Evolutionary conservation across 2,329 filamentous ascomycete species (phyloP).

Genomic region (Nothophaeocryptopus gaeumannii): DNA sequence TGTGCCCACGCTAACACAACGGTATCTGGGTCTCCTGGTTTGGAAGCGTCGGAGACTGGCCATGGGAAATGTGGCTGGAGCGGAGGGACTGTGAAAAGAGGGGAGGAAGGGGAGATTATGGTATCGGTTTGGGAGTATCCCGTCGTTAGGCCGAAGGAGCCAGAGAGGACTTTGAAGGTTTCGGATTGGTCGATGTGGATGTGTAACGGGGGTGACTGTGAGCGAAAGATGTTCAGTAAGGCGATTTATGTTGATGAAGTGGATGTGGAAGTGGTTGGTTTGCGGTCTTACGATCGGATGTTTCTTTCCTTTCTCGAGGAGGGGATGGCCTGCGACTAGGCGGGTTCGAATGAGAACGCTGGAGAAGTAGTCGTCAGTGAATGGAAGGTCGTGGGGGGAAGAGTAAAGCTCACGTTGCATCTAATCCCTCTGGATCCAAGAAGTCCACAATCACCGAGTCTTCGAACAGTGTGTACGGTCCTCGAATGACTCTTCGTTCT

Average conservation of each 20-base stretch:
- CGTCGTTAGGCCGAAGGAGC: slow-evolving; percentile 2
- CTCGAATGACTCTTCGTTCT: slow-evolving; percentile 3
- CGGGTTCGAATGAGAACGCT: slow-evolving; percentile 9
- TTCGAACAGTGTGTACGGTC: slow-evolving; percentile 12
- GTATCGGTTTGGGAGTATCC: slow-evolving; percentile 10
- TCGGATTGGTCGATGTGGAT: slow-evolving; percentile 17
- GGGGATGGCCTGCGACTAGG: slow-evolving; percentile 1
- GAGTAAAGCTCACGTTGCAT: slow-evolving; percentile 7
- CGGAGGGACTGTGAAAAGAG: not conserved
- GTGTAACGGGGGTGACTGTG: slow-evolving; percentile 11
- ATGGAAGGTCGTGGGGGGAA: not conserved
- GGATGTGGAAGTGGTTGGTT: not conserved
- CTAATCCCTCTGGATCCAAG: slow-evolving; percentile 9
- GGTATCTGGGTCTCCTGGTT: slow-evolving; percentile 5
- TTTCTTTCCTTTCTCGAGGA: slow-evolving; percentile 2
- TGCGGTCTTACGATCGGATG: slow-evolving; percentile 7
- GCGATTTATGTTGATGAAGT: too few relatives aligned
- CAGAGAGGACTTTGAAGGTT: slow-evolving; percentile 16
- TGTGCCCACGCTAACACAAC: slow-evolving; percentile 9
- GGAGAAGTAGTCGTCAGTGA: not conserved
- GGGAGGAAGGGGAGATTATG: slow-evolving; percentile 7
- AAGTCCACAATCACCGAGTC: slow-evolving; percentile 11
- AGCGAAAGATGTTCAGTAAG: not conserved
- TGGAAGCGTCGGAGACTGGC: not conserved
- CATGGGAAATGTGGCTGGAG: slow-evolving; percentile 10